Base-by-base conservation (phyloP, 768 basidiomycete genomes). In the Botryobasidium botryosum region DNA sequence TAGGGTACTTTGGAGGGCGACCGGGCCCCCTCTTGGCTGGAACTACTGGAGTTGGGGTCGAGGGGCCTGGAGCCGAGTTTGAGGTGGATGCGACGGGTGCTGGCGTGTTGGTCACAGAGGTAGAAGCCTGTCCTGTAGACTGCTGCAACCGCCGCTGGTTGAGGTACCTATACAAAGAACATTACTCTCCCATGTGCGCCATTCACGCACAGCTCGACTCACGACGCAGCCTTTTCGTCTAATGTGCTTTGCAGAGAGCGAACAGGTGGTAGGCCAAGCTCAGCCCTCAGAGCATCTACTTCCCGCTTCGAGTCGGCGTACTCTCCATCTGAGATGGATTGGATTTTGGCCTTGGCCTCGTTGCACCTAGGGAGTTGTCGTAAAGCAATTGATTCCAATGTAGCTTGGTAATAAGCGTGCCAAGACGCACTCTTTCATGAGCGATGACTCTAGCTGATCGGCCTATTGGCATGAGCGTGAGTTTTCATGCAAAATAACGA, bases 221-320 rank as follows among this genome's bases (percentile, higher is more conserved):
- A 73, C 70, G 67, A 64, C 12, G 65, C 60, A 24, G 64, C 61
- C 57, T 69, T 81, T 54, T 85, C 84, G 37, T 87, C 83, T 29
- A 87, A 60, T 25, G 74, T 81, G 26, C 64, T 63, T 52, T 86
- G 81, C 36, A 87, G 53, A 53, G 69, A 76, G 2, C 81, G 82
- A 10, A 85, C 59, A 2, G 84, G 75, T 1, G 72, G 62, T 52
- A 86, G 77, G 1, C 82, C 84, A 5, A 87, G 72, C 56, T 87
- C 83, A 42, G 66, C 65, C 32, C 84, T 72, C 36, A 87, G 64
- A 43, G 70, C 63, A 55, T 87, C 84, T 38, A 87, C 84, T 50
- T 86, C 82, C 24, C 60, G 60, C 57, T 86, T 86, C 4, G 83
- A 77, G 6, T 62, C 58, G 12, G 77, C 66, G 55, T 87, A 87